Conservation (phyloP, 75 land plant genomes). For the Isoetes taiwanensis region DNA sequence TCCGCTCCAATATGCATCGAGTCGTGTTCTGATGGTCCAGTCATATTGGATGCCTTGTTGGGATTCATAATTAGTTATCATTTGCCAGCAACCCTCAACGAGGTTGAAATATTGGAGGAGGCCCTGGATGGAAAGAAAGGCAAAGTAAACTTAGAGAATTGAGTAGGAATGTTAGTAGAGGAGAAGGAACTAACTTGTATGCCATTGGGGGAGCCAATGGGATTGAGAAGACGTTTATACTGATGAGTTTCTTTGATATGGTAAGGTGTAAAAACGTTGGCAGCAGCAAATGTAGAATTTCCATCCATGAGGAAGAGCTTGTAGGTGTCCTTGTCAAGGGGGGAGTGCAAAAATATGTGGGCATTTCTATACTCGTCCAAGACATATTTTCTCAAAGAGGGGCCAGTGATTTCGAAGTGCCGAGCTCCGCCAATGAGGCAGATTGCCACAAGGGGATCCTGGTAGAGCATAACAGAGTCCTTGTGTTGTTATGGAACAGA, state of each 20-base stretch:
- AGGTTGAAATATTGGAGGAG: conserved; percentile 3
- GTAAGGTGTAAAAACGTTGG: background rate
- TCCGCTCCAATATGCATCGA: background rate
- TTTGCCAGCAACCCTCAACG: background rate
- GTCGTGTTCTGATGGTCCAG: background rate
- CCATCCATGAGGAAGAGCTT: conserved; percentile 1
- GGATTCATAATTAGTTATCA: background rate
- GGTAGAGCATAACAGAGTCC: too few species aligned
- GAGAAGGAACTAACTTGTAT: background rate
- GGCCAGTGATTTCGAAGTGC: background rate
- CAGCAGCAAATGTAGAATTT: background rate
- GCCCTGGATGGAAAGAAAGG: background rate
- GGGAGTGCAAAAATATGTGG: background rate
- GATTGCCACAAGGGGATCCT: background rate
- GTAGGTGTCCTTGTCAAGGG: background rate
- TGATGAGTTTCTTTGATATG: background rate
- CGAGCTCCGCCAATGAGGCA: conserved; percentile 3
- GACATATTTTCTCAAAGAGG: background rate
- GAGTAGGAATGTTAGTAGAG: too few species aligned
- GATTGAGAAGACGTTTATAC: background rate
- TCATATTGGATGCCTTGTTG: background rate
- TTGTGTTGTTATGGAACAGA: too few species aligned
- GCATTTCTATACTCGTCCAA: background rate
- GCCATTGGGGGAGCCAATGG: background rate
- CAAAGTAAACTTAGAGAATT: too few species aligned